Evolutionary conservation across 495 filamentous ascomycete genomes (phyloP), one percentile per base, ranked within the genome.

Genomic region (Collariella sp.): DNA sequence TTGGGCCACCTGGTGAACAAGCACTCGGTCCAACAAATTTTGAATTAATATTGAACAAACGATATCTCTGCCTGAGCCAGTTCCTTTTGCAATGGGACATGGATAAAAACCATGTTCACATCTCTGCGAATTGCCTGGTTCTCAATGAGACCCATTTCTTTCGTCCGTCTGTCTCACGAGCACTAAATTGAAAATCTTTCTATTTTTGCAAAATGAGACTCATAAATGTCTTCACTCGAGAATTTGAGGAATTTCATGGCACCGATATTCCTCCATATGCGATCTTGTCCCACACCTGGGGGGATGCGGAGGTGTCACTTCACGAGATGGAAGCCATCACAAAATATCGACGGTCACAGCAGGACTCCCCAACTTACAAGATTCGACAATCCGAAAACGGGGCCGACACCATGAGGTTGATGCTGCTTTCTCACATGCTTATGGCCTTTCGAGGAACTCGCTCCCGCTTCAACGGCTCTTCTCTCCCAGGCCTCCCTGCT

Each of bases 251-350:
- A 20, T 73, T 72, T 46, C 58, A 61, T 23, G 63, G 56, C 7
- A 51, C 49, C 39, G 33, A 61, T 12, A 58, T 64, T n/a, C 72
- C 71, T 1, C 12, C 20, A 15, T 76, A 75, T 46, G 72, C 72
- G 34, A 75, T 73, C 35, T 56, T 76, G 18, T 76, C 74, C 4
- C 75, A 77, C 55, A 68, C 62, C 7, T 76, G 72, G 73, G 65
- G 57, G 7, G 24, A 57, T 0, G 63, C 67, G 0, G 74, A 77
- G 55, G 55, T 76, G 11, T 60, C 65, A 5, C 23, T 61, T 7
- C 31, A 42, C 2, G 63, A 66, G n/a, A 43, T 66, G 46, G 51
- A 57, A 13, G 48, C 51, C 31, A 52, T 66, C 16, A 44, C 62
- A 1, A 46, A 33, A 42, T 55, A 57, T 38, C 56, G 52, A 16